Base-by-base conservation (phyloP, 805 yeast species). In the Pichia exigua region DNA sequence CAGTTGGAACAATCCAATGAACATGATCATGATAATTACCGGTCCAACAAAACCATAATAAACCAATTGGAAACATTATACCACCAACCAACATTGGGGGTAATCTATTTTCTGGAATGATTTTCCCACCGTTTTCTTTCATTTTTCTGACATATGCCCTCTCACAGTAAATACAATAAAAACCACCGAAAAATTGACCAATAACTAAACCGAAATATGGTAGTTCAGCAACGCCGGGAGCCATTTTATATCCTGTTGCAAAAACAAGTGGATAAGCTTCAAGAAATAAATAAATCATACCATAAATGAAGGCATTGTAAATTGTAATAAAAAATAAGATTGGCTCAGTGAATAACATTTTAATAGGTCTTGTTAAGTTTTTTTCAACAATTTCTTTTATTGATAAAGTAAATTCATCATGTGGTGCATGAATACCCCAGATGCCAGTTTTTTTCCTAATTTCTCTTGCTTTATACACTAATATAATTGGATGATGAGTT, bases 21-120 rank as follows among this genome's bases (percentile, higher is more conserved):
- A 87, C 79, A 1, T 68, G 67, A 38, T 82, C 67, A 46, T 78
- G 83, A 67, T 82, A 90, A 56, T 79, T 77, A 63, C 96, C 96
- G 11, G 92, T 73, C 96, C 96, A 90, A 52, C 87, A 79, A 65
- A 90, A 74, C 96, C 96, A 86, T 61, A 89, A 74, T 55, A 89
- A 71, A 49, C 96, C 96, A 49, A 80, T 72, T 28, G 95, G 85
- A 72, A 90, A 87, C 10, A 76, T 63, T 49, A 87, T 57, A 24
- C 83, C 82, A 32, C 95, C 91, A 43, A 76, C 67, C 68, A 87
- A 77, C 85, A 89, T 79, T 35, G 91, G 82, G 18, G 83, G 80
- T 52, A 90, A 72, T 67, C 96, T 80, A 38, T 82, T 85, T 67
- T 90, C 96, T 0, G 97, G 95, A 20, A 83, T 77, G 30, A 82